Conservation (phyloP, 2,329 filamentous ascomycete genomes). For the Periconia macrospinosa region DNA sequence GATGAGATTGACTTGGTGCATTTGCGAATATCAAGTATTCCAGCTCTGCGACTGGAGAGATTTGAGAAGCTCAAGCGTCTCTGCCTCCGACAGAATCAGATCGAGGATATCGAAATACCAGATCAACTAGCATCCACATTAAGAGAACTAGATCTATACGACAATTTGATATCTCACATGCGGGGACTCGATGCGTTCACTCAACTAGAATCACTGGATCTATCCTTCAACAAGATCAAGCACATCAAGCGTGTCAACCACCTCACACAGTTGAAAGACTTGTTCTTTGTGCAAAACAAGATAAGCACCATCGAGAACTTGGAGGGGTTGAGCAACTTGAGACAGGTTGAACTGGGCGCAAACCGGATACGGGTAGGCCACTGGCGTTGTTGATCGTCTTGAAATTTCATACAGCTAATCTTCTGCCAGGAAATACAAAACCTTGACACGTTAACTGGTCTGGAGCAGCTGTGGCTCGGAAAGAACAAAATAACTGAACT, state of each 20-base stretch:
- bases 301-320: slow-evolving; percentile 86
- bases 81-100: slow-evolving; percentile 90
- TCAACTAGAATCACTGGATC: slow-evolving; percentile 76
- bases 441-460: slow-evolving; percentile 70
- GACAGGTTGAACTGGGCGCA: slow-evolving; percentile 86
- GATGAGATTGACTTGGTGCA: slow-evolving; percentile 82
- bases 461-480: slow-evolving; percentile 92
- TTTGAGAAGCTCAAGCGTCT: slow-evolving; percentile 76
- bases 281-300: slow-evolving; percentile 95
- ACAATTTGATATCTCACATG: slow-evolving; percentile 90
- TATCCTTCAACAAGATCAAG: slow-evolving; percentile 99
- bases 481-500: slow-evolving; percentile 96
- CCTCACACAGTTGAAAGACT: slow-evolving; percentile 74
- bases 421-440: slow-evolving; percentile 71
- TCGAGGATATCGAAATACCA: slow-evolving; percentile 78
- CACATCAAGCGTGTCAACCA: slow-evolving; percentile 89
- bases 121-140: slow-evolving; percentile 66
- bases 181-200: slow-evolving; percentile 78
- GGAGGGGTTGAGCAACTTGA: slow-evolving; percentile 71
- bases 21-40: slow-evolving; percentile 76
- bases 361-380: slow-evolving; percentile 71
- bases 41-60: slow-evolving; percentile 76
- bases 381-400: neutral
- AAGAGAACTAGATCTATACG: slow-evolving; percentile 89
- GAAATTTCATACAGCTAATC: slow-evolving; percentile 56